These are phyloP conservation scores for Hypoxylon sp. DNA, from an alignment of 2,329 filamentous ascomycete species.

Conservation along the genomic window DNA sequence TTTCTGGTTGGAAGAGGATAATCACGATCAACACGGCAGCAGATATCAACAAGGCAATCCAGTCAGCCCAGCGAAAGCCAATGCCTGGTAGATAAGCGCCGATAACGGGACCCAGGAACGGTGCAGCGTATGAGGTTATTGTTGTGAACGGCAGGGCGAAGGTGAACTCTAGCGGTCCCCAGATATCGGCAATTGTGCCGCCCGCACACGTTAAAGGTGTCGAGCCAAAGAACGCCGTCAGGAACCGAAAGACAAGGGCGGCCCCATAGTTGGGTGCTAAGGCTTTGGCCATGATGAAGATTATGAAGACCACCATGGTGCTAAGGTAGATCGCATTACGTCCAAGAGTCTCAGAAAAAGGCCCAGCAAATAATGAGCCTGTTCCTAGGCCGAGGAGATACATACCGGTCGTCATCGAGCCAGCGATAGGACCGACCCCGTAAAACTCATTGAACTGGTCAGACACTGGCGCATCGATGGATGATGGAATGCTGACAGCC, in stretches of 20 bases:
- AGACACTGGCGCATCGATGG: slow-evolving; percentile 34
- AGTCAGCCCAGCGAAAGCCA: slow-evolving; percentile 57
- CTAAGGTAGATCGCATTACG: slow-evolving; percentile 60
- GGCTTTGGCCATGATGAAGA: slow-evolving; percentile 62
- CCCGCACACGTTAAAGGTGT: slow-evolving; percentile 62
- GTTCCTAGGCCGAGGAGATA: slow-evolving; percentile 58
- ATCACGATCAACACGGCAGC: slow-evolving; percentile 32
- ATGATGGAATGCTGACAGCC: slow-evolving; percentile 20
- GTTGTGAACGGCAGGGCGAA: slow-evolving; percentile 51
- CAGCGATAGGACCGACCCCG: slow-evolving; percentile 32
- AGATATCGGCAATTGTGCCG: slow-evolving; percentile 61
- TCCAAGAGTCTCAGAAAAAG: slow-evolving; percentile 58
- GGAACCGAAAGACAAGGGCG: slow-evolving; percentile 64
- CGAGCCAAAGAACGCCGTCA: slow-evolving; percentile 63
- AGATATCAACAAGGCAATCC: slow-evolving; percentile 55
- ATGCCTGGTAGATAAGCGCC: slow-evolving; percentile 45
- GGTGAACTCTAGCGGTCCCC: slow-evolving; percentile 48
- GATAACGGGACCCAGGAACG: slow-evolving; percentile 54
- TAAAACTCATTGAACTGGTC: slow-evolving; percentile 33
- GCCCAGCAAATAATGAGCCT: slow-evolving; percentile 57
- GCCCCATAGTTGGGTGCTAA: slow-evolving; percentile 61
- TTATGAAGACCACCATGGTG: slow-evolving; percentile 60
- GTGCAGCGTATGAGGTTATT: slow-evolving; percentile 42
- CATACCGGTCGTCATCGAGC: slow-evolving; percentile 30
- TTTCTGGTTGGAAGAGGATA: slow-evolving; percentile 31